These are phyloP conservation scores for Fusarium mexicanum DNA, from an alignment of 2,329 filamentous ascomycete species.

Conservation along the genomic window DNA sequence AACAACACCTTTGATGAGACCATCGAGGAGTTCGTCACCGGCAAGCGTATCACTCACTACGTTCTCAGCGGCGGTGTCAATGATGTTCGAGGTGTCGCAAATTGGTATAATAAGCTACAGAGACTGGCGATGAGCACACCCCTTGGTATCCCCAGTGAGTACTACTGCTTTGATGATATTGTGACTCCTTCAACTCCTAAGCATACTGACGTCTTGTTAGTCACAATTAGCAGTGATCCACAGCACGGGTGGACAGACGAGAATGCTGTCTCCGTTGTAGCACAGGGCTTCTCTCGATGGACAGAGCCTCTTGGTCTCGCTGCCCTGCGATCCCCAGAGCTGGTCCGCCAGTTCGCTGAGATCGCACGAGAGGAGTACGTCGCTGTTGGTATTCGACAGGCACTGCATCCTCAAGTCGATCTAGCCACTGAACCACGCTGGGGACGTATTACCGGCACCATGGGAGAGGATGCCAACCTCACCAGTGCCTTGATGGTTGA, in stretches of 20 bases:
- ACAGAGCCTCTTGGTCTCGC: conserved; percentile 61
- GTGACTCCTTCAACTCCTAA: too few relatives aligned
- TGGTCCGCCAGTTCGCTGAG: conserved; percentile 59
- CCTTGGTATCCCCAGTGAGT: conserved; percentile 55
- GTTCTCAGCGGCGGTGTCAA: conserved; percentile 56
- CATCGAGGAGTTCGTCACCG: conserved; percentile 24
- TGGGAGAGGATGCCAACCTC: conserved; percentile 59
- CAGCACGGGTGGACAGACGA: conserved; percentile 55
- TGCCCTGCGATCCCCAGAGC: conserved; percentile 55
- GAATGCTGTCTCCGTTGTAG: conserved; percentile 39
- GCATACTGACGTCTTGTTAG: background rate
- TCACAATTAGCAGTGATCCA: conserved; percentile 48
- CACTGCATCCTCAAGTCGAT: conserved; percentile 62
- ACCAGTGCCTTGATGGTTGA: conserved; percentile 50
- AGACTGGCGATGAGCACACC: conserved; percentile 54
- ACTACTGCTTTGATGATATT: background rate
- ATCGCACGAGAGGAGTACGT: conserved; percentile 59
- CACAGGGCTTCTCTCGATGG: conserved; percentile 60
- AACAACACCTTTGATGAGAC: conserved; percentile 32
- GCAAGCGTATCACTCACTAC: conserved; percentile 53
- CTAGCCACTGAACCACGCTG: conserved; percentile 62
- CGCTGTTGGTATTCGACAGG: conserved; percentile 54
- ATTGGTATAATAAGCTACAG: conserved; percentile 56
- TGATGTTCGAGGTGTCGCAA: conserved; percentile 48
- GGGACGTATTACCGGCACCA: conserved; percentile 56